Percentiles rank a stretch among this genome's conserved stretches.
These are phyloP conservation scores for Capsella rubella DNA, from an alignment of 441 rosid species.

Conservation along the genomic window DNA sequence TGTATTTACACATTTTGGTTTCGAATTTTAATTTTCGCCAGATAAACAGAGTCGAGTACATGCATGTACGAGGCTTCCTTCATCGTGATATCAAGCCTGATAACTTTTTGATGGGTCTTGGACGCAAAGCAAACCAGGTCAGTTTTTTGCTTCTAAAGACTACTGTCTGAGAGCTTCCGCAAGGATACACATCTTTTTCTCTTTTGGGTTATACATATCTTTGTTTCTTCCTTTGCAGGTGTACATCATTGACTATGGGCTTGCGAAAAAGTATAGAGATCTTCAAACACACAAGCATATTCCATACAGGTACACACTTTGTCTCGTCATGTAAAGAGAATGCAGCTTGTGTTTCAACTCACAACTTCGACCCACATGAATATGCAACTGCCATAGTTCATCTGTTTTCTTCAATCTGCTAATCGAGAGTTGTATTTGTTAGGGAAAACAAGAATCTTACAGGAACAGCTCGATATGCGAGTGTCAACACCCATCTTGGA, in stretches of 20 bases:
- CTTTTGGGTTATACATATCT: neutral
- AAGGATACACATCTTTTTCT: neutral
- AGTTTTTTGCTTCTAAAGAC: conserved; percentile 35
- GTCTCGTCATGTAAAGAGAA: neutral
- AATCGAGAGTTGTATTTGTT: conserved; percentile 31
- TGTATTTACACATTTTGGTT: neutral
- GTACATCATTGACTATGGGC: conserved; percentile 73
- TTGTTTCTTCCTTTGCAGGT: conserved; percentile 50
- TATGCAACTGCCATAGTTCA: conserved; percentile 3
- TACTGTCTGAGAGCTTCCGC: neutral
- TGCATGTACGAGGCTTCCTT: conserved; percentile 42
- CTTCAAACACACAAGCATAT: conserved; percentile 67
- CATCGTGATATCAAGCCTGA: conserved; percentile 93
- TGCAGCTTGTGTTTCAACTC: neutral
- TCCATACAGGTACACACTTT: conserved; percentile 60
- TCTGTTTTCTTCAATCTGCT: conserved; percentile 28
- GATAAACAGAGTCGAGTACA: conserved; percentile 43
- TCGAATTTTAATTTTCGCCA: neutral
- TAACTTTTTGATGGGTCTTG: conserved; percentile 93
- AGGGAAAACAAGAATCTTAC: conserved; percentile 82
- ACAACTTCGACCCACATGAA: neutral
- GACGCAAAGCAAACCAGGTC: conserved; percentile 97
- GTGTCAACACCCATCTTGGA: conserved; percentile 80
- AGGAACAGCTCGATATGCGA: conserved; percentile 79
- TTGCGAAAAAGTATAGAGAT: conserved; percentile 73